Conservation (phyloP, 371 early-diverging fungal genomes). For the Circinella umbellata region DNA sequence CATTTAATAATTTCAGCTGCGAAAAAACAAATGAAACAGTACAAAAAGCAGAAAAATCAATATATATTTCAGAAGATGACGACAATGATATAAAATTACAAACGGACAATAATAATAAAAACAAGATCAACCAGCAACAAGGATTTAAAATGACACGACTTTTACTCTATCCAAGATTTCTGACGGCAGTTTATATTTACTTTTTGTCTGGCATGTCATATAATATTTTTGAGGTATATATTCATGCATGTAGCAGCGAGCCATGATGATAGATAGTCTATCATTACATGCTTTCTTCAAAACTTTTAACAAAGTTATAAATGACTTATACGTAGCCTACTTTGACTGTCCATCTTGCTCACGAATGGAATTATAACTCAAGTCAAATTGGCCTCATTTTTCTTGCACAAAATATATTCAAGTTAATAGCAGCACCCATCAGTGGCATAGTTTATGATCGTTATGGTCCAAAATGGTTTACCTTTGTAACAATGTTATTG, state of each 20-base stretch:
- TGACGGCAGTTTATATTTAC: conserved; percentile 24
- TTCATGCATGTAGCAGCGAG: too few species aligned
- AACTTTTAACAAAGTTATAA: too few species aligned
- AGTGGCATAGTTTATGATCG: conserved; percentile 52
- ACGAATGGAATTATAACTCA: conserved; percentile 47
- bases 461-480: conserved; percentile 30
- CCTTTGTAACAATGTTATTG: background rate
- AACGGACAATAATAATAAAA: background rate
- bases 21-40: too few species aligned
- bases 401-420: conserved; percentile 51
- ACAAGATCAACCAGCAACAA: too few species aligned
- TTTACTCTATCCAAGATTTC: conserved; percentile 21
- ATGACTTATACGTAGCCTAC: conserved; percentile 37
- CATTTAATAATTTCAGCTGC: too few species aligned
- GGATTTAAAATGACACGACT: conserved; percentile 19
- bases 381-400: conserved; percentile 58
- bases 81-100: background rate
- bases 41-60: too few species aligned
- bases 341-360: conserved; percentile 41
- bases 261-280: too few species aligned
- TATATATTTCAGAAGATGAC: too few species aligned
- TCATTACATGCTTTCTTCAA: too few species aligned
- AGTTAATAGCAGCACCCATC: conserved; percentile 46
- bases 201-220: conserved; percentile 27
- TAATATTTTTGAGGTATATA: conserved; percentile 32